A percentile compares a stretch with the other conserved stretches of the same genome.
These are phyloP conservation scores for Penicillium steckii DNA, from an alignment of 495 filamentous ascomycete genomes.

Conservation along the genomic window DNA sequence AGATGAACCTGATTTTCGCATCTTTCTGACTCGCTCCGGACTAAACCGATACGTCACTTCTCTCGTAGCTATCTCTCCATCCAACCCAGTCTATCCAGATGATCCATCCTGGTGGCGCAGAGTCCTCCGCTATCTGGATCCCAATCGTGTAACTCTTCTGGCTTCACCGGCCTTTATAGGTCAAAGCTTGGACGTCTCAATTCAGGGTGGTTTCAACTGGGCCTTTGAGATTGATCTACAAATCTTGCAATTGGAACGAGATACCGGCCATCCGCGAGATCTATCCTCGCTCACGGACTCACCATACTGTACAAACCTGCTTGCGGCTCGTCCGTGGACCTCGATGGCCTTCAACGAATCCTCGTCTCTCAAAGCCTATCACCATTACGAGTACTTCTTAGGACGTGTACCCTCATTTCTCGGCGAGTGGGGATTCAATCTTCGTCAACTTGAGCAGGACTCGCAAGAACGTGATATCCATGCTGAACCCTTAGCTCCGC, in stretches of 20 bases:
- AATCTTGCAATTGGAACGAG: slow-evolving; percentile 26
- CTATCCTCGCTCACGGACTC: slow-evolving; percentile 2
- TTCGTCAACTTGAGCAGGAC: background rate
- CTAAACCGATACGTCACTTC: slow-evolving; percentile 33
- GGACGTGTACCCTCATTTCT: slow-evolving; percentile 37
- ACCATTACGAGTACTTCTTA: slow-evolving; percentile 45
- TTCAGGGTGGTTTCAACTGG: slow-evolving; percentile 36
- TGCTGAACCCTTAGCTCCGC: background rate
- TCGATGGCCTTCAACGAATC: slow-evolving; percentile 40
- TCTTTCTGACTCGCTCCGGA: slow-evolving; percentile 22
- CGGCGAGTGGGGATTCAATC: slow-evolving; percentile 27
- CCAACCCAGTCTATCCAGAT: slow-evolving; percentile 5
- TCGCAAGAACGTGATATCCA: background rate
- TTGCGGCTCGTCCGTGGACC: slow-evolving; percentile 31
- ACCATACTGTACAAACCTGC: slow-evolving; percentile 15
- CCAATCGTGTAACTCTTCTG: slow-evolving; percentile 31
- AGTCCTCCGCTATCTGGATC: slow-evolving; percentile 28
- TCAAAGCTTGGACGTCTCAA: slow-evolving; percentile 23
- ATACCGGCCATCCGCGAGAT: background rate
- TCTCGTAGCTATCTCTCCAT: slow-evolving; percentile 24
- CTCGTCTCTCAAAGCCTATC: slow-evolving; percentile 42
- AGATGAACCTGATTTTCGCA: slow-evolving; percentile 27
- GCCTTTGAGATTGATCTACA: slow-evolving; percentile 42
- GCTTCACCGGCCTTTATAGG: slow-evolving; percentile 37
- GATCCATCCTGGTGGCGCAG: slow-evolving; percentile 34